Conservation (phyloP, 73 alveolate species). For the Paramecium primaurelia region DNA sequence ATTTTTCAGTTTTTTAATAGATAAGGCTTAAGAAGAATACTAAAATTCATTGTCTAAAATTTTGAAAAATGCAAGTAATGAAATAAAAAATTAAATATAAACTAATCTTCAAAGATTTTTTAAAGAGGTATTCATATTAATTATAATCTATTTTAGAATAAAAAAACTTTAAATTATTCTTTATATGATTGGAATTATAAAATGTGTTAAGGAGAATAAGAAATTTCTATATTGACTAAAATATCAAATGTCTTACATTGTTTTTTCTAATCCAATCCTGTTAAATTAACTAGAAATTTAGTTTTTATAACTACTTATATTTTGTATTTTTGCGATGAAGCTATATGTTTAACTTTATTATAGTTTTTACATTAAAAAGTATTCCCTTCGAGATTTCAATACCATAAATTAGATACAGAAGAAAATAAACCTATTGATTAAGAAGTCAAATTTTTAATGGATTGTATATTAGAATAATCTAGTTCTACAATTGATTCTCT, state of each 20-base stretch:
- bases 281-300: not conserved
- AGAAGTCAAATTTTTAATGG: not conserved
- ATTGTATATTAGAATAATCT: not conserved
- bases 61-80: slow-evolving; percentile 4
- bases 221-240: not conserved
- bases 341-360: not conserved
- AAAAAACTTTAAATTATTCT: slow-evolving; percentile 13
- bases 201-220: not conserved
- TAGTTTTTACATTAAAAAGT: not conserved
- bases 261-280: not conserved
- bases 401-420: not conserved
- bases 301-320: not conserved
- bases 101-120: not conserved
- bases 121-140: not conserved
- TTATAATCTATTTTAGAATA: not conserved
- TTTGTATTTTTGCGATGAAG: slow-evolving; percentile 44
- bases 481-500: not conserved
- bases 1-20: not conserved
- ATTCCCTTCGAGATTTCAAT: not conserved
- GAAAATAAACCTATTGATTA: not conserved
- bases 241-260: not conserved
- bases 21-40: not conserved
- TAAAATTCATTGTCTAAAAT: not conserved
- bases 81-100: not conserved
- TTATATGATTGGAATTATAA: not conserved